Evolutionary conservation across 805 yeast genomes (phyloP), one percentile per base, ranked within the genome.

Genomic region (Wickerhamiella parazyma): DNA sequence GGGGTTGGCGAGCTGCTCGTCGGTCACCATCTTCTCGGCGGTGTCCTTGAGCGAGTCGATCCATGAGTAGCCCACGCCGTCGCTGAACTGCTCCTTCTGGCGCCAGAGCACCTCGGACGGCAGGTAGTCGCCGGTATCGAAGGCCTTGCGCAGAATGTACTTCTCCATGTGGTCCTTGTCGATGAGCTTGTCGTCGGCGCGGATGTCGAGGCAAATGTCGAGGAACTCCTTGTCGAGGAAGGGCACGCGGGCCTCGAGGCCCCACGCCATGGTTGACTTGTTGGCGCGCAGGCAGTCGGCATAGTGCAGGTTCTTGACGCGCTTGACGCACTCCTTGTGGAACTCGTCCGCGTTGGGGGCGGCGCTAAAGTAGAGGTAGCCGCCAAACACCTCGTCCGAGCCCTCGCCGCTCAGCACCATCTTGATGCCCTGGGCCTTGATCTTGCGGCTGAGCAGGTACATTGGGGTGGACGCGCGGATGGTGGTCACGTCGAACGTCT

Each of bases 181-280:
- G 62, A 89, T 89, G 65, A 89, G 59, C 71, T 91, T 91, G 58
- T 91, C 96, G 51, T 72, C 72, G 52, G 99, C 97, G 67, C 81
- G 80, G 60, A 91, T 82, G 80, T 81, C 80, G 95, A 91, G 80
- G 65, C 93, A 77, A 36, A 83, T 75, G 58, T 89, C 84, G 65
- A 91, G 70, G 75, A 91, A 91, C 62, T 78, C 73, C 69, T 78
- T 83, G 69, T 91, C 99, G 68, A 91, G 75, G 82, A 91, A 91
- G 54, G 99, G 99, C 54, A 91, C 98, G 69, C 99, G 82, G 49
- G 98, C 98, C 70, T 91, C 99, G 51, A 91, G 75, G 65, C 99
- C 99, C 99, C 99, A 91, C 36, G 99, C 97, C 95, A 91, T 84
- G 47, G 99, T 91, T 26, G 96, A 87, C 70, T 91, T 91, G 82